These are phyloP conservation scores for Medakamo hakoo DNA, from an alignment of 139 green algal species.

Conservation along the genomic window DNA sequence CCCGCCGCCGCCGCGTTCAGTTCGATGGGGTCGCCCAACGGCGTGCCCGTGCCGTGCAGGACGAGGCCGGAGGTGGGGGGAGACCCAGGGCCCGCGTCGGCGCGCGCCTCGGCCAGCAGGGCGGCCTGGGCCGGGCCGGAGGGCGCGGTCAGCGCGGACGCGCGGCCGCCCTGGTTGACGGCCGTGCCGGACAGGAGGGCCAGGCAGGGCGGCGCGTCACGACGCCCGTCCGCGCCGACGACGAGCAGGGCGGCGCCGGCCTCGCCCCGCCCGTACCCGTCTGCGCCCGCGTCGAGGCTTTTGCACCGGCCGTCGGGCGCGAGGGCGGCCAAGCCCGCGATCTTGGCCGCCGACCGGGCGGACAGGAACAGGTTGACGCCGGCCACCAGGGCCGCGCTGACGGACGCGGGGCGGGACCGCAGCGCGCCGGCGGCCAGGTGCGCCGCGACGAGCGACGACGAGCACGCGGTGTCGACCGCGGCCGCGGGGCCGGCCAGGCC, in stretches of 20 bases:
- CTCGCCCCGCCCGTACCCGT: conserved; percentile 61
- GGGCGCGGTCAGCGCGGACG: conserved; percentile 32
- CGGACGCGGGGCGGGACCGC: conserved; percentile 8
- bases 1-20: conserved; percentile 11
- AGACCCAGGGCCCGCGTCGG: conserved; percentile 19
- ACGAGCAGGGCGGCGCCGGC: conserved; percentile 24
- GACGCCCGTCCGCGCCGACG: too few species aligned
- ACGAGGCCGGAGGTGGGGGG: conserved; percentile 7
- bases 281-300: conserved; percentile 58
- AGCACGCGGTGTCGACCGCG: conserved; percentile 71
- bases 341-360: conserved; percentile 39
- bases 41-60: conserved; percentile 56
- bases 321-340: conserved; percentile 33
- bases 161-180: conserved; percentile 40
- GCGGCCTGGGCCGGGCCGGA: conserved; percentile 27
- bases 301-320: conserved; percentile 69
- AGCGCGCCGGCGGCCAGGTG: conserved; percentile 35
- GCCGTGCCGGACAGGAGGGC: not conserved
- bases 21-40: conserved; percentile 70
- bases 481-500: conserved; percentile 39
- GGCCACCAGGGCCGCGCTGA: conserved; percentile 23
- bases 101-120: conserved; percentile 17
- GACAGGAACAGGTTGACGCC: conserved; percentile 62
- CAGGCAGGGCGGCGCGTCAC: not conserved
- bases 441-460: conserved; percentile 48